Percentiles rank a stretch among this genome's conserved stretches.
Conservation (phyloP, 805 yeast genomes). For the Dipodascopsis uninucleata region DNA sequence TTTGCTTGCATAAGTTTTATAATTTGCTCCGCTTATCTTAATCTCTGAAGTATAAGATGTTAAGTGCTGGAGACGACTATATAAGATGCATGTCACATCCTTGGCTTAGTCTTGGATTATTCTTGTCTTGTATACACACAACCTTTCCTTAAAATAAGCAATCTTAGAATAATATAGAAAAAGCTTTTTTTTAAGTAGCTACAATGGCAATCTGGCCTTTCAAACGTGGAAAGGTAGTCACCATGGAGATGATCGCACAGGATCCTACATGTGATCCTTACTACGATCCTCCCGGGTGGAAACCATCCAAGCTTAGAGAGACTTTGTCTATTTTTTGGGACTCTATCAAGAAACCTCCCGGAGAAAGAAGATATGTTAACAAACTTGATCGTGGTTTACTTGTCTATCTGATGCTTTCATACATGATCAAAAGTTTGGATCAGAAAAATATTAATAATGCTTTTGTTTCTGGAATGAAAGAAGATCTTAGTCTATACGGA, state of each 20-base stretch:
- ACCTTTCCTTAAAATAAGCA: too few species aligned
- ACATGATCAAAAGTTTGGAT: constrained; percentile 54
- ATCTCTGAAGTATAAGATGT: too few species aligned
- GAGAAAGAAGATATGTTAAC: constrained; percentile 35
- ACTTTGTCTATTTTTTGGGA: constrained; percentile 22
- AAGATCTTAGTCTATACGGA: constrained; percentile 43
- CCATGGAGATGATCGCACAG: constrained; percentile 19
- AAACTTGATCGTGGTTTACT: constrained; percentile 38
- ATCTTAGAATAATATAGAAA: too few species aligned
- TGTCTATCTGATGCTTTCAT: constrained; percentile 37
- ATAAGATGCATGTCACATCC: too few species aligned
- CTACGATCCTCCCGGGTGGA: constrained; percentile 25
- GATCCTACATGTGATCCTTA: constrained; percentile 25
- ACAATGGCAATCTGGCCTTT: constrained; percentile 18
- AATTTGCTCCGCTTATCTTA: too few species aligned
- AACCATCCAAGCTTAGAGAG: constrained; percentile 12
- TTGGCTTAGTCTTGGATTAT: too few species aligned
- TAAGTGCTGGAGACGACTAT: too few species aligned
- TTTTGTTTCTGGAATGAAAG: constrained; percentile 62
- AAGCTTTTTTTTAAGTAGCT: background rate
- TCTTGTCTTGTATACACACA: too few species aligned
- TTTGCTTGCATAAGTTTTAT: too few species aligned
- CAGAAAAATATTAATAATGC: constrained; percentile 60
- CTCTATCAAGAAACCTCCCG: constrained; percentile 27
- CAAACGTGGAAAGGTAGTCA: constrained; percentile 20